Conservation (phyloP, 768 basidiomycete genomes). For the Leccinum olivaceopallidum region DNA sequence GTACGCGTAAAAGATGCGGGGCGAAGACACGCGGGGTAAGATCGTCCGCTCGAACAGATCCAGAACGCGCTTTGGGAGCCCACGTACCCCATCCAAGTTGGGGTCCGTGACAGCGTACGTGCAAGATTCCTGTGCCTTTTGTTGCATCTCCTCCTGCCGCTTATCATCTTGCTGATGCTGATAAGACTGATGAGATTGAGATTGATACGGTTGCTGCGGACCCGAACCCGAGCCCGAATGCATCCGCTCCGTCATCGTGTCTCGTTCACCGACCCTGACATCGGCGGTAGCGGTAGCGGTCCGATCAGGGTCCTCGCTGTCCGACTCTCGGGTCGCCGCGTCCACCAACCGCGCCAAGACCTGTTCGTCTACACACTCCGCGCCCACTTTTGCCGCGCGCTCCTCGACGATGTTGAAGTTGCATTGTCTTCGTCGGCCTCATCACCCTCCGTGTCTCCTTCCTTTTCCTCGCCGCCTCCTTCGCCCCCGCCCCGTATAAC, state of each 20-base stretch:
- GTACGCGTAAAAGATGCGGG: slow-evolving; percentile 81
- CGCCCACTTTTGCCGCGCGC: slow-evolving; percentile 41
- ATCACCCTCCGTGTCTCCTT: too few species aligned
- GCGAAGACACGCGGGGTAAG: slow-evolving; percentile 76
- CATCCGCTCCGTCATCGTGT: slow-evolving; percentile 1
- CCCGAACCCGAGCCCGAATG: background rate
- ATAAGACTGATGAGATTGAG: background rate
- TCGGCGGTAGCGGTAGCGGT: background rate
- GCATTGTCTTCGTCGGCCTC: too few species aligned
- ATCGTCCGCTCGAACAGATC: slow-evolving; percentile 77
- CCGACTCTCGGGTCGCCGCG: slow-evolving; percentile 67
- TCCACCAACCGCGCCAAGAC: slow-evolving; percentile 89
- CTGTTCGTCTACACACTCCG: slow-evolving; percentile 74
- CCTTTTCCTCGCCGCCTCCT: too few species aligned
- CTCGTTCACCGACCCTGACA: slow-evolving; percentile 16
- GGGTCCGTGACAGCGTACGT: slow-evolving; percentile 38
- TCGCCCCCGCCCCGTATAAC: too few species aligned
- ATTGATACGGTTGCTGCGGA: background rate
- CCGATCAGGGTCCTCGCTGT: slow-evolving; percentile 31
- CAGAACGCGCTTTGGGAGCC: slow-evolving; percentile 63
- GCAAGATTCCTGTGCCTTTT: slow-evolving; percentile 1
- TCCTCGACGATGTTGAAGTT: slow-evolving; percentile 57
- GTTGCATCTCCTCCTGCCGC: background rate
- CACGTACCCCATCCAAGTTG: slow-evolving; percentile 57
- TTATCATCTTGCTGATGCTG: background rate